phyloP scores from a whole-genome alignment of 1,284 basidiomycete genomes.

The Moniliella sp. region DNA sequence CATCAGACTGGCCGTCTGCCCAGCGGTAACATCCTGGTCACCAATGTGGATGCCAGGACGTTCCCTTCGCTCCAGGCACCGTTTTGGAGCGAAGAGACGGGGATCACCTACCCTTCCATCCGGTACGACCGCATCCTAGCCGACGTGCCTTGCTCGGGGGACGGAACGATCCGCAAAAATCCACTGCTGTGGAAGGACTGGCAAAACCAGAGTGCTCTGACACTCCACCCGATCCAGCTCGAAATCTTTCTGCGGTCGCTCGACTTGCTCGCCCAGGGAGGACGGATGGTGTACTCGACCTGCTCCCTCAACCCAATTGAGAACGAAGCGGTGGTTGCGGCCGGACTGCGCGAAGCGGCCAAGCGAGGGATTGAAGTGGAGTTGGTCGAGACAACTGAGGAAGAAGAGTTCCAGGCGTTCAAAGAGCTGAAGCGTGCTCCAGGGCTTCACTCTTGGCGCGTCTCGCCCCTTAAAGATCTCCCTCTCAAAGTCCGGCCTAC shows the following conservation, averaged over 20 bases:
- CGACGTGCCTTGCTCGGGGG: constrained; percentile 91
- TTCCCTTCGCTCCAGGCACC: constrained; percentile 40
- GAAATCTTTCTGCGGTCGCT: constrained; percentile 80
- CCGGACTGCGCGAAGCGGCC: constrained; percentile 36
- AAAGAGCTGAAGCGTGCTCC: constrained; percentile 49
- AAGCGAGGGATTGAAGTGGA: constrained; percentile 44
- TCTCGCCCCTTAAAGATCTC: constrained; percentile 9
- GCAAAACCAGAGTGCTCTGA: constrained; percentile 69
- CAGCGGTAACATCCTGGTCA: constrained; percentile 74
- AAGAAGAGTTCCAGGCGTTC: constrained; percentile 44
- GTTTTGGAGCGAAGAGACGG: constrained; percentile 7
- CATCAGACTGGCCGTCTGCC: constrained; percentile 90
- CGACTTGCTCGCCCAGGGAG: constrained; percentile 62
- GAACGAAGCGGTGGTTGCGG: constrained; percentile 85
- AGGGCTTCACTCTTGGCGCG: constrained; percentile 26
- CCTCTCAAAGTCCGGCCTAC: neutral
- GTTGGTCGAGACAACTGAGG: constrained; percentile 46
- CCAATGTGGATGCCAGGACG: constrained; percentile 78
- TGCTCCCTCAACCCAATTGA: constrained; percentile 92
- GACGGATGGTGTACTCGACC: constrained; percentile 87
- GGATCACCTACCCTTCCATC: constrained; percentile 34
- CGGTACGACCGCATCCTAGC: constrained; percentile 81
- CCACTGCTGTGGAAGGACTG: constrained; percentile 82
- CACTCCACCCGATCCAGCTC: constrained; percentile 66
- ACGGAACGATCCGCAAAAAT: constrained; percentile 89